A percentile compares a stretch with the other conserved stretches of the same genome.
Conservation (phyloP, 2,329 filamentous ascomycete species). For the Diaporthe velutina region DNA sequence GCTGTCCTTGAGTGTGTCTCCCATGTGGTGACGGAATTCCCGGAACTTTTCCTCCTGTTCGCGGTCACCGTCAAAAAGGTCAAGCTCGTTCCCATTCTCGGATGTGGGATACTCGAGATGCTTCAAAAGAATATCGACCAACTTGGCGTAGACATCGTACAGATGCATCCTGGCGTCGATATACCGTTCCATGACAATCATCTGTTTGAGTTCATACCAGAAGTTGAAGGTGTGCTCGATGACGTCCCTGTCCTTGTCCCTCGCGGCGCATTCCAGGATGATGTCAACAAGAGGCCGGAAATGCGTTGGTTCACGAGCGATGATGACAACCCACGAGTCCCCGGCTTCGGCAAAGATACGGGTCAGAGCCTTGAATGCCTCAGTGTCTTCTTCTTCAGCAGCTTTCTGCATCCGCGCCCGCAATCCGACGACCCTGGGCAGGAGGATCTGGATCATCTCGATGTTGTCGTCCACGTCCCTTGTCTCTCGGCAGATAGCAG, state of each 20-base stretch:
- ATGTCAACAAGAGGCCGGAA: constrained; percentile 90
- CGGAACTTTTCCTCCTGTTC: constrained; percentile 98
- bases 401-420: constrained; percentile 81
- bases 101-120: constrained; percentile 89
- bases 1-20: constrained; percentile 95
- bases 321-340: constrained; percentile 92
- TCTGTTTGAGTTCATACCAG: constrained; percentile 99
- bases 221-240: constrained; percentile 96
- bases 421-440: constrained; percentile 83
- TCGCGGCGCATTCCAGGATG: constrained; percentile 89
- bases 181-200: constrained; percentile 91
- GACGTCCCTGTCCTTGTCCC: constrained; percentile 90
- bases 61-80: constrained; percentile 94
- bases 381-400: constrained; percentile 84
- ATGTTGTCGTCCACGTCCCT: constrained; percentile 93
- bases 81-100: constrained; percentile 79
- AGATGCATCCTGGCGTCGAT: constrained; percentile 83
- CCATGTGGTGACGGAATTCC: constrained; percentile 96
- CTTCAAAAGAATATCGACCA: constrained; percentile 93
- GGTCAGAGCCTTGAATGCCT: constrained; percentile 89
- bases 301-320: constrained; percentile 84
- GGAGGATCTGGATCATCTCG: constrained; percentile 83
- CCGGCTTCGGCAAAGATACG: constrained; percentile 93
- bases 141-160: constrained; percentile 84
- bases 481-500: constrained; percentile 91